A percentile compares a stretch with the other conserved stretches of the same genome.
Conservation (phyloP, 2,329 filamentous ascomycete genomes). For the Rosellinia necatrix region DNA sequence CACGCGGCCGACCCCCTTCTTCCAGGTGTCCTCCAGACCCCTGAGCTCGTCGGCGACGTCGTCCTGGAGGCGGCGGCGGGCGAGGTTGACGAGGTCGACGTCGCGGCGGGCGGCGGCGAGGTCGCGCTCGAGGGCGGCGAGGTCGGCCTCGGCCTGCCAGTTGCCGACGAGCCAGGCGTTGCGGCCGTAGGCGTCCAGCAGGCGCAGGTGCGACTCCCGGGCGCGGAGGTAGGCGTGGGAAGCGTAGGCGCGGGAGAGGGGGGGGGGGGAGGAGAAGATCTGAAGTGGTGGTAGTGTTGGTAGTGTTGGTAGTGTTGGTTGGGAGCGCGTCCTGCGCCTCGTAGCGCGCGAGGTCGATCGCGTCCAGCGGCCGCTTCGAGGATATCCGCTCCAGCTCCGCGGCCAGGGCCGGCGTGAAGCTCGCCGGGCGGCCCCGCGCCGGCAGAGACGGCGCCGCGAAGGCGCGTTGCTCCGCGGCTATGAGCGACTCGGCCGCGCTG, state of each 20-base stretch:
- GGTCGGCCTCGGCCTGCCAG: slow-evolving; percentile 73
- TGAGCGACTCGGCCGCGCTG: slow-evolving; percentile 69
- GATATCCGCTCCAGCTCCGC: slow-evolving; percentile 70
- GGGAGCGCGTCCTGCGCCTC: slow-evolving; percentile 69
- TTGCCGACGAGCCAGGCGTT: slow-evolving; percentile 93
- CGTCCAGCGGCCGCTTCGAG: slow-evolving; percentile 60
- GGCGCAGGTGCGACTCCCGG: slow-evolving; percentile 62
- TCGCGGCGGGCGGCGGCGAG: slow-evolving; percentile 69
- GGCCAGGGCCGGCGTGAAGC: slow-evolving; percentile 68
- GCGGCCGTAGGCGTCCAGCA: slow-evolving; percentile 82
- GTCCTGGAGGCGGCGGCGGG: slow-evolving; percentile 72
- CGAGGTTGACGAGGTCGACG: slow-evolving; percentile 73
- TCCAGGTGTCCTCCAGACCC: slow-evolving; percentile 79
- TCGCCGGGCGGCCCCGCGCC: slow-evolving; percentile 50
- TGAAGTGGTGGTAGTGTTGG: too few relatives aligned
- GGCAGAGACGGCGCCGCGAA: slow-evolving; percentile 55
- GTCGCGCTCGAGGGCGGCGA: slow-evolving; percentile 73
- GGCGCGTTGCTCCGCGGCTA: slow-evolving; percentile 66
- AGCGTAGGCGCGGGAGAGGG: slow-evolving; percentile 60
- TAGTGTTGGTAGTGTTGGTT: too few relatives aligned
- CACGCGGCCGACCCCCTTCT: slow-evolving; percentile 74
- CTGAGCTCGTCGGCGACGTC: slow-evolving; percentile 73
- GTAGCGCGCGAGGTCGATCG: slow-evolving; percentile 81
- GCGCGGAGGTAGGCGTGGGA: slow-evolving; percentile 56
- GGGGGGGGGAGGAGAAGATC: slow-evolving; percentile 44